Evolutionary conservation across 257 asterid genomes (phyloP).

Genomic region (Ophiorrhiza pumila): DNA sequence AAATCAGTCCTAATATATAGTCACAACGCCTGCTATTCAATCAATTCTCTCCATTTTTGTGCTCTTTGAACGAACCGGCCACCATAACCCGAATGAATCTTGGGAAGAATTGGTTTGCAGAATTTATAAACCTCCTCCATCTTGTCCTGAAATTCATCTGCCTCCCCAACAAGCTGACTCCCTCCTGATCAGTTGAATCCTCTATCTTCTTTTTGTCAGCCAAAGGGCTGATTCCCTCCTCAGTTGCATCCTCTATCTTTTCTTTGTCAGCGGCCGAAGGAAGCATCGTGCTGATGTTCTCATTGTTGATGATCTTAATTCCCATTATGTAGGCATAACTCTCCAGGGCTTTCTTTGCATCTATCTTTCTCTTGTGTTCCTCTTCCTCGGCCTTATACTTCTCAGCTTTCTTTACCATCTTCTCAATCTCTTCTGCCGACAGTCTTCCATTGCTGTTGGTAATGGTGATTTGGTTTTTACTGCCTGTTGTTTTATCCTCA

Average conservation of each 20-base stretch:
- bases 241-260: conserved; percentile 7
- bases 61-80: not conserved
- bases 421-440: conserved; percentile 11
- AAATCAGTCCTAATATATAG: too few species aligned
- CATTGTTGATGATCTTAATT: not conserved
- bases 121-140: conserved; percentile 7
- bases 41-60: conserved; percentile 1
- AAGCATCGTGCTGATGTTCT: not conserved
- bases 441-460: conserved; percentile 10
- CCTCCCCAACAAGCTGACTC: too few species aligned
- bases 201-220: too few species aligned
- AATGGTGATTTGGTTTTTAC: conserved; percentile 1
- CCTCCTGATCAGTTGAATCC: too few species aligned
- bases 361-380: conserved; percentile 9
- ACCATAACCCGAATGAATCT: not conserved
- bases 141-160: conserved; percentile 3
- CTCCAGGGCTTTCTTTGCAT: conserved; percentile 12
- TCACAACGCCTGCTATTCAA: not conserved
- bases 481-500: not conserved
- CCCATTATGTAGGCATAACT: not conserved
- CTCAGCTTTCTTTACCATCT: conserved; percentile 10
- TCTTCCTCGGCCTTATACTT: conserved; percentile 10
- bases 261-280: not conserved
- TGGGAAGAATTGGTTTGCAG: not conserved
- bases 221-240: conserved; percentile 2